A percentile compares a stretch with the other conserved stretches of the same genome.
These are phyloP conservation scores for Nannochloropsis oceanica DNA, from an alignment of 108 stramenopile species.

Conservation along the genomic window DNA sequence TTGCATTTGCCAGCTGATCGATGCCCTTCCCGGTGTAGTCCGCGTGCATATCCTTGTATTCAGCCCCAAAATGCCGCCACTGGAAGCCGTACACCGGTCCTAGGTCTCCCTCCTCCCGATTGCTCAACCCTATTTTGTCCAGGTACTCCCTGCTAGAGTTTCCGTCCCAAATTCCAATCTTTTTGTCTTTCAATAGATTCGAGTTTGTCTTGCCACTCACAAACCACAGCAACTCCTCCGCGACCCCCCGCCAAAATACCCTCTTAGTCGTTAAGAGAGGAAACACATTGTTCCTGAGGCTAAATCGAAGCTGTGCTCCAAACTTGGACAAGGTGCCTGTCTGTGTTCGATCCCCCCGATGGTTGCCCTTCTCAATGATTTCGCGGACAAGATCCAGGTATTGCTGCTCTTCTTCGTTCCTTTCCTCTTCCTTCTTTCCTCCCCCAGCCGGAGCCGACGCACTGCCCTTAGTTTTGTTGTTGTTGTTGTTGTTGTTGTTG, in stretches of 20 bases:
- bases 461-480: neutral
- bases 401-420: conserved; percentile 67
- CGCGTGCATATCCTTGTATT: conserved; percentile 84
- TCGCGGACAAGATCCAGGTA: conserved; percentile 80
- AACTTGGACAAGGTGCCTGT: conserved; percentile 93
- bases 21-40: conserved; percentile 97
- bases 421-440: neutral
- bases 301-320: conserved; percentile 94
- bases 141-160: conserved; percentile 97
- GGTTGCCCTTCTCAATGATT: conserved; percentile 73
- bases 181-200: conserved; percentile 73
- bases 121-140: conserved; percentile 65
- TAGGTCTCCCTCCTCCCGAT: conserved; percentile 96
- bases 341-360: conserved; percentile 94
- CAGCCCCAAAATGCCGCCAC: conserved; percentile 99
- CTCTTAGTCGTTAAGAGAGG: conserved; percentile 96
- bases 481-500: neutral
- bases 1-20: conserved; percentile 89
- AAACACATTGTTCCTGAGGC: conserved; percentile 64
- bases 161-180: conserved; percentile 99
- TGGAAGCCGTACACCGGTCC: conserved; percentile 99
- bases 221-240: conserved; percentile 98
- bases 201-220: conserved; percentile 87
- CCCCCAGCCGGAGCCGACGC: neutral
- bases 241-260: conserved; percentile 97